Percentiles rank a stretch among this genome's conserved stretches.
These are phyloP conservation scores for Xylariaceae sp. DNA, from an alignment of 2,329 filamentous ascomycete genomes.

Conservation along the genomic window DNA sequence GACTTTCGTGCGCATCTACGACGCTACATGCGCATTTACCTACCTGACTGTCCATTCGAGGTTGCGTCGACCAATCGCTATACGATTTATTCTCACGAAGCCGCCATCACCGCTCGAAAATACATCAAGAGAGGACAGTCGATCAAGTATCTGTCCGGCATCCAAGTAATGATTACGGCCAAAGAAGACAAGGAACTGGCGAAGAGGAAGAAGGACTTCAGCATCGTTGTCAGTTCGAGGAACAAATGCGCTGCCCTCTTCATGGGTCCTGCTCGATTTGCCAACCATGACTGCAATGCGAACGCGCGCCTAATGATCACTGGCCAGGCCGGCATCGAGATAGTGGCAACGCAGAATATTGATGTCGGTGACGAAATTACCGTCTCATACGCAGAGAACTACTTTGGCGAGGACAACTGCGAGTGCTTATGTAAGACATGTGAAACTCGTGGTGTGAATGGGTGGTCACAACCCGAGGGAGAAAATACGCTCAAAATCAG, in stretches of 20 bases:
- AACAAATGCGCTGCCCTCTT: constrained; percentile 90
- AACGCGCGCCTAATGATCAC: constrained; percentile 85
- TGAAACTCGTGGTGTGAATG: constrained; percentile 70
- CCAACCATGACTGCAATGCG: constrained; percentile 93
- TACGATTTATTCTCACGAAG: constrained; percentile 85
- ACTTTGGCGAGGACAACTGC: constrained; percentile 92
- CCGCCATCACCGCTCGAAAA: constrained; percentile 76
- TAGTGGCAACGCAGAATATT: constrained; percentile 79
- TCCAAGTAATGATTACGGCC: constrained; percentile 86
- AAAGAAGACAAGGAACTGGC: constrained; percentile 85
- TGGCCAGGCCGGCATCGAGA: constrained; percentile 82
- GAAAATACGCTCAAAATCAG: constrained; percentile 45
- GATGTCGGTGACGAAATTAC: constrained; percentile 90
- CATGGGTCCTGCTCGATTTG: constrained; percentile 90
- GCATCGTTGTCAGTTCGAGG: constrained; percentile 89
- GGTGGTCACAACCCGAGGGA: constrained; percentile 64
- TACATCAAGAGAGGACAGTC: constrained; percentile 77
- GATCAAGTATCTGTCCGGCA: constrained; percentile 86
- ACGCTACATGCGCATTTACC: constrained; percentile 88
- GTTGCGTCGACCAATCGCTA: constrained; percentile 90
- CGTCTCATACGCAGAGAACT: constrained; percentile 91
- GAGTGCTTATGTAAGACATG: constrained; percentile 91
- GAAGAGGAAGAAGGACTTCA: constrained; percentile 85
- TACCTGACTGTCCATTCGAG: constrained; percentile 91
- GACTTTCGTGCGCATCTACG: constrained; percentile 83